Evolutionary conservation across 1,284 basidiomycete genomes (phyloP).

Genomic region (Exobasidium cylindrosporum): DNA sequence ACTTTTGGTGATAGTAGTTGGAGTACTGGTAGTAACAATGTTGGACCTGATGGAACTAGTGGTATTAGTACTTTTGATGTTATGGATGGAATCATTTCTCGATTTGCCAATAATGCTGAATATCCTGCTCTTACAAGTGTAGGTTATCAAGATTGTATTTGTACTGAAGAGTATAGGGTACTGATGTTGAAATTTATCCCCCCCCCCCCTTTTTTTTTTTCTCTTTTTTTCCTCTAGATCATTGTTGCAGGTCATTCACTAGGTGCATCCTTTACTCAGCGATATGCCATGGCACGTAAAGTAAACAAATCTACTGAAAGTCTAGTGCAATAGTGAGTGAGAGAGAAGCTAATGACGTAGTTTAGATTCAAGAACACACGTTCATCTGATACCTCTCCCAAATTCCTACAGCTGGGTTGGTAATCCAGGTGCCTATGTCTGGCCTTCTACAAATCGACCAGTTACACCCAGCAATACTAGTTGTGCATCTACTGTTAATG

Average conservation of each 20-base stretch:
- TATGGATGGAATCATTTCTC: constrained; percentile 37
- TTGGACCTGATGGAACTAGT: constrained; percentile 26
- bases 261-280: constrained; percentile 39
- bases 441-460: constrained; percentile 15
- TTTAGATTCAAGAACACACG: too few relatives aligned
- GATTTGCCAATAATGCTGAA: constrained; percentile 37
- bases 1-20: constrained; percentile 27
- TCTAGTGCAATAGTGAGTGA: neutral
- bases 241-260: constrained; percentile 47
- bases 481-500: constrained; percentile 12
- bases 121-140: constrained; percentile 43
- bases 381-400: too few relatives aligned
- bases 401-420: constrained; percentile 29
- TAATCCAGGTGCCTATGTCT: constrained; percentile 27
- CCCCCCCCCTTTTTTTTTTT: too few relatives aligned
- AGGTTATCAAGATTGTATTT: neutral
- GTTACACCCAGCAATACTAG: constrained; percentile 1
- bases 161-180: neutral
- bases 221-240: neutral
- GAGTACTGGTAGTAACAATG: constrained; percentile 28
- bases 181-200: neutral
- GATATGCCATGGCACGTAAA: constrained; percentile 43
- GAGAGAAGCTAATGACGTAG: constrained; percentile 9
- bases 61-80: constrained; percentile 33
- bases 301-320: constrained; percentile 3